Evolutionary conservation across 140 eudicot species (phyloP), one percentile per base, ranked within the genome.

Genomic region (Oenanthe javanica): DNA sequence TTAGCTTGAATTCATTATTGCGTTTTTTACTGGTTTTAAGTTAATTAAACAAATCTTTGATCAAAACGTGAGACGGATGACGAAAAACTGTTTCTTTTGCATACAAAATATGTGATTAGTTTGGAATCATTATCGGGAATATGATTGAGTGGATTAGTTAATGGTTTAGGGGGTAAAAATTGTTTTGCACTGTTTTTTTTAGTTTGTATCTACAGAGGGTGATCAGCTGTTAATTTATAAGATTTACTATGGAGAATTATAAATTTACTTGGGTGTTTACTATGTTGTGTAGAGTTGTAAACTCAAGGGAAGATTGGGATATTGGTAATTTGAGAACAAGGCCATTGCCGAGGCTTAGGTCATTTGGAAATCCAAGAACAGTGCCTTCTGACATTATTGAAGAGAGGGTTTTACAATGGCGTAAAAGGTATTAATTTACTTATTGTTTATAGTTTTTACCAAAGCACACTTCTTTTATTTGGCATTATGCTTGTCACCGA

Each of bases 361-460:
- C 91, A 15, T 88, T 92, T 82, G 84, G 86, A 76, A 78, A 61
- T n/a, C 47, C 80, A 14, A 77, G 79, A 54, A 31, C 77, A 70
- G 76, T 80, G 69, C 75, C 84, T 69, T 84, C 85, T 57, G 89
- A 85, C 71, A 84, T 77, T 76, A 64, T 80, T 63, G 59, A 82
- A 61, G 90, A 86, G 55, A 88, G 88, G 83, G 76, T 88, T 81
- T 57, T 81, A 72, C 90, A 54, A 16, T 92, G 97, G 97, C 96
- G 93, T 52, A 83, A 86, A 45, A 92, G 97, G 95, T 92, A 78
- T 70, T 23, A 27, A 31, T 49, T 55, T 51, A 15, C 14, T 31
- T 14, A 2, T 74, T 45, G 3, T 46, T 11, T 21, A 19, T 74
- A 4, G 51, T 47, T 74, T n/a, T 13, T 7, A 9, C 36, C 27